Conservation (phyloP, 192 early-diverging fungal genomes). For the Helicostylum pulchrum region DNA sequence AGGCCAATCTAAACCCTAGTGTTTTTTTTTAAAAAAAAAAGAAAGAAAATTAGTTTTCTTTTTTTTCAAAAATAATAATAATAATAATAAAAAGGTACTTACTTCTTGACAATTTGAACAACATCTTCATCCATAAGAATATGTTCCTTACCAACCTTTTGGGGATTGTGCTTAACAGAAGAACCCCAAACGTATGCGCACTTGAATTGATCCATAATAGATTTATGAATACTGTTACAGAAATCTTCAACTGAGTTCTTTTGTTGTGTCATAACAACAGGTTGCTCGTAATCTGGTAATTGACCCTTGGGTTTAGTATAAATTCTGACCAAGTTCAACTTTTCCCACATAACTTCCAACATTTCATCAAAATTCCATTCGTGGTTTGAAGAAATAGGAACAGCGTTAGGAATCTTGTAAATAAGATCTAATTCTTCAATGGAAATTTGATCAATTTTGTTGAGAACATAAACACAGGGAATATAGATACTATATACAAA, state of each 20-base stretch:
- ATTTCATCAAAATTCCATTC: slow-evolving; percentile 99
- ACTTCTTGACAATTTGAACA: slow-evolving; percentile 79
- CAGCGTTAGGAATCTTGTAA: slow-evolving; percentile 95
- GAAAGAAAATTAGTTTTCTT: background rate
- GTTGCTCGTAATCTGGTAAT: slow-evolving; percentile 91
- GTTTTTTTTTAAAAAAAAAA: background rate
- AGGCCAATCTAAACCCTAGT: too few relatives aligned
- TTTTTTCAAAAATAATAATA: background rate
- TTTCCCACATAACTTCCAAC: slow-evolving; percentile 74
- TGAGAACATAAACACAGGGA: slow-evolving; percentile 92
- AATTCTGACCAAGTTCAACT: slow-evolving; percentile 77
- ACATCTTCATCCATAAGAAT: slow-evolving; percentile 93
- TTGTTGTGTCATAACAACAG: slow-evolving; percentile 82
- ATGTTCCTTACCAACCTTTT: slow-evolving; percentile 97
- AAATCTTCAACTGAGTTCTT: slow-evolving; percentile 80
- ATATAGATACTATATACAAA: slow-evolving; percentile 78
- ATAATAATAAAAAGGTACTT: slow-evolving; percentile 16
- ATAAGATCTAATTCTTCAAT: slow-evolving; percentile 95
- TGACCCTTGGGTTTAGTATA: slow-evolving; percentile 93
- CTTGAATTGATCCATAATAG: slow-evolving; percentile 88
- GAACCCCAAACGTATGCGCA: slow-evolving; percentile 94
- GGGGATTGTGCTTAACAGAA: slow-evolving; percentile 94
- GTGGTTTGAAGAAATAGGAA: slow-evolving; percentile 74
- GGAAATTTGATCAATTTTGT: slow-evolving; percentile 98
- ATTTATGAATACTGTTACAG: slow-evolving; percentile 95